Base-by-base conservation (phyloP, 768 basidiomycete genomes). In the Tephrocybe rancida region DNA sequence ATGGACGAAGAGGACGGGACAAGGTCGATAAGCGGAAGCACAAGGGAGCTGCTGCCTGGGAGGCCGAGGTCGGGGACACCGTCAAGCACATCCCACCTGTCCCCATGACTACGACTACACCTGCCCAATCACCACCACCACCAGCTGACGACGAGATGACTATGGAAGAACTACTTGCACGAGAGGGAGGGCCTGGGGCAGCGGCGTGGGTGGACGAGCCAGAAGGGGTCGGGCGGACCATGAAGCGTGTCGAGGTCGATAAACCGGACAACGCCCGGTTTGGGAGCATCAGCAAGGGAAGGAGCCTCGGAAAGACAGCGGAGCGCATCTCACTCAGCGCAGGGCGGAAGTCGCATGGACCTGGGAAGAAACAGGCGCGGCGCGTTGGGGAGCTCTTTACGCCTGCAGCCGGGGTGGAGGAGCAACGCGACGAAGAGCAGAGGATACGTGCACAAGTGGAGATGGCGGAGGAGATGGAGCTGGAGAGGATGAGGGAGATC, bases 361-460 rank as follows among this genome's bases (percentile, higher is more conserved):
- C 43, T 16, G 45, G 22, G 34, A 57, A 52, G 37, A 48, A 42
- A 26, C 39, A 46, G 30, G 29, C 25, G 24, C 37, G 44, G 1
- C 48, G 41, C 4, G 57, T 48, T 27, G 54, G 38, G 8, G 56
- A 58, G 38, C 22, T 61, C 22, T 58, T 58, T 43, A 21, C 26
- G 19, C 6, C 30, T 39, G 41, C 42, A 16, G 25, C 25, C 0
- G 42, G 22, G n/a, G 41, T 32, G 6, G 27, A 44, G 21, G 27
- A 34, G 30, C 30, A 5, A 11, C 44, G n/a, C 6, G 25, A 44
- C 22, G 35, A 50, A 42, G 19, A 51, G 34, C 35, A 16, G 27
- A 47, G n/a, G 35, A 52, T 81, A 81, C 32, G 44, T 78, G 77
- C 32, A 41, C 82, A 82, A 66, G 79, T 81, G 79, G 57, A 54